Evolutionary conservation across 2,329 filamentous ascomycete genomes (phyloP).

Genomic region (Colletotrichum musae): DNA sequence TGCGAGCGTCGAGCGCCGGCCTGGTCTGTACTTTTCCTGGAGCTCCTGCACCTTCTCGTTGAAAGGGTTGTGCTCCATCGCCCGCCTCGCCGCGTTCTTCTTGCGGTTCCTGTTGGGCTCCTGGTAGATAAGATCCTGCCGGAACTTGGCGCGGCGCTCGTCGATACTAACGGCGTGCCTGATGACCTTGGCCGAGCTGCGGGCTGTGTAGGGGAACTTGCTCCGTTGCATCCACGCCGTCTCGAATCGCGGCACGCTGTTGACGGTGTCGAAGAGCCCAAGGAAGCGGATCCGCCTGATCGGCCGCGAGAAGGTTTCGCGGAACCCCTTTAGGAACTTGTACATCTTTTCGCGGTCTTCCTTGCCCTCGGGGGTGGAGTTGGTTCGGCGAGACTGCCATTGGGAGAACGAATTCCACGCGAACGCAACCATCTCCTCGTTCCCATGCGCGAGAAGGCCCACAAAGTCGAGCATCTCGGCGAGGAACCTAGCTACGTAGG

Average conservation of each 20-base stretch:
- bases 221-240: constrained; percentile 82
- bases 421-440: constrained; percentile 88
- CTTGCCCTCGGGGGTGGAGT: constrained; percentile 53
- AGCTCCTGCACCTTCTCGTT: constrained; percentile 46
- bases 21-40: constrained; percentile 55
- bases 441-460: constrained; percentile 83
- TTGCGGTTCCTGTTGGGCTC: constrained; percentile 45
- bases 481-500: constrained; percentile 81
- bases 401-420: constrained; percentile 86
- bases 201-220: constrained; percentile 79
- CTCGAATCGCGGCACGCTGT: constrained; percentile 84
- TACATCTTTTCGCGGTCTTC: constrained; percentile 74
- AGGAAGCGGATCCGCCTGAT: constrained; percentile 82
- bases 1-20: constrained; percentile 34
- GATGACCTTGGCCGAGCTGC: constrained; percentile 72
- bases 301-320: constrained; percentile 84
- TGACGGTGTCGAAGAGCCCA: constrained; percentile 87
- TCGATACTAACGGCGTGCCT: constrained; percentile 80
- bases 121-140: constrained; percentile 78
- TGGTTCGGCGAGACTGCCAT: constrained; percentile 74
- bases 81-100: constrained; percentile 43
- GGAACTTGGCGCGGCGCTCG: constrained; percentile 79
- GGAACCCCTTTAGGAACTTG: constrained; percentile 82
- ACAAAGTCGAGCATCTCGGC: constrained; percentile 90
- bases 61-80: constrained; percentile 39